Percentiles rank a stretch among this genome's conserved stretches.
These are phyloP conservation scores for Lithospermum erythrorhizon DNA, from an alignment of 257 asterid species.

Conservation along the genomic window DNA sequence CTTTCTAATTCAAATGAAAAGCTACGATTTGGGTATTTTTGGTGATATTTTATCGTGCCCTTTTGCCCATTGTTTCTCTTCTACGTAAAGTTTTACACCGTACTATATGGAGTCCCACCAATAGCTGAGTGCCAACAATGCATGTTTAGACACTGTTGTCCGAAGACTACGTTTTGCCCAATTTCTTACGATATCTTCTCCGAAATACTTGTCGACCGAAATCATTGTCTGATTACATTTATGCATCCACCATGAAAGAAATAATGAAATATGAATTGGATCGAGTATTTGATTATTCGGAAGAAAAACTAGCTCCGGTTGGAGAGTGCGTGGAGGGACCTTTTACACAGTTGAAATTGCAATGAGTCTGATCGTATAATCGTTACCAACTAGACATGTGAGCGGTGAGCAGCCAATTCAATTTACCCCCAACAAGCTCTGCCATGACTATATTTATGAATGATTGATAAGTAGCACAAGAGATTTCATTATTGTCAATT, in stretches of 20 bases:
- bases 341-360: not conserved
- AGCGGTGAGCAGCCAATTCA: not conserved
- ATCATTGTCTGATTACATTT: slow-evolving; percentile 13
- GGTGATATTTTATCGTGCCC: not conserved
- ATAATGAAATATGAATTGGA: not conserved
- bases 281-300: not conserved
- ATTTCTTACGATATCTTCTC: slow-evolving; percentile 19
- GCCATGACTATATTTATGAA: not conserved
- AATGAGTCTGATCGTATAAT: not conserved
- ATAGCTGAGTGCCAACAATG: slow-evolving; percentile 13
- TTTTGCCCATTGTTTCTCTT: slow-evolving; percentile 24
- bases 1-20: too few relatives aligned
- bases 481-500: too few relatives aligned
- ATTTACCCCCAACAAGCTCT: too few relatives aligned
- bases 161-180: slow-evolving; percentile 15
- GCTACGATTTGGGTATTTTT: not conserved
- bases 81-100: slow-evolving; percentile 31
- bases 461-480: too few relatives aligned
- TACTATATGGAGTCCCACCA: slow-evolving; percentile 10
- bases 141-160: slow-evolving; percentile 10
- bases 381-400: not conserved
- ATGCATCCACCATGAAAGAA: not conserved
- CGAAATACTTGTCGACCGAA: slow-evolving; percentile 26
- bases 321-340: not conserved
- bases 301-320: not conserved